Base-by-base conservation (phyloP, 495 filamentous ascomycete genomes). In the Penicillium arizonense region DNA sequence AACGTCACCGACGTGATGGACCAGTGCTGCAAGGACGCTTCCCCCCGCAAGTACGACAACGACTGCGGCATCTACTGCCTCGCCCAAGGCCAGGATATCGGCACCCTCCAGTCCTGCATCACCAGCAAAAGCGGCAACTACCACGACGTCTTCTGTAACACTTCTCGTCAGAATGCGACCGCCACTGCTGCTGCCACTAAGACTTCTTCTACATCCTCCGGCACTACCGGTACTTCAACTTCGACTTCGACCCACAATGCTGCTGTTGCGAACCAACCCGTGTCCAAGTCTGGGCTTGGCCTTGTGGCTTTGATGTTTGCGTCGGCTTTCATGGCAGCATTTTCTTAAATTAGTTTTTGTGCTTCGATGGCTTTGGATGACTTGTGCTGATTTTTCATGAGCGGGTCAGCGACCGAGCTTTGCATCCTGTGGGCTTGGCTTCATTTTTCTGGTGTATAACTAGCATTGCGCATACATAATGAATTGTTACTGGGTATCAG, bases 21-120 rank as follows among this genome's bases (percentile, higher is more conserved):
- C 34, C 56, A 63, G 13, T 81, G 78, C 73, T 81, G 78, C 63
- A 62, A 62, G 21, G 34, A 61, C 14, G 71, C 76, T 20, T 55
- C 60, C n/a, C 65, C 77, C 28, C 45, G 65, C 12, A 67, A 69
- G 14, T 79, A 77, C 68, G 63, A 73, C 42, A 58, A 71, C 65
- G 69, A 67, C 57, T 81, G 78, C 65, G 72, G 68, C 21, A 57
- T 76, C 42, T 81, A 79, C 71, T 81, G 78, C 53, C 73, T 77
- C 10, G 77, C 77, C 3, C 65, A 69, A 37, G 74, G 61, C 11
- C 77, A 81, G 47, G 66, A 51, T 26, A 59, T 76, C 52, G 36
- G 45, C 8, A 47, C 66, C 3, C 64, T 81, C 32, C 55, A 49
- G 11, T 20, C 55, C 16, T 81, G 78, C 46, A 47, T 78, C 13